Evolutionary conservation across 2,329 filamentous ascomycete species (phyloP), one percentile per base, ranked within the genome.

Genomic region (Aspergillus hortae): DNA sequence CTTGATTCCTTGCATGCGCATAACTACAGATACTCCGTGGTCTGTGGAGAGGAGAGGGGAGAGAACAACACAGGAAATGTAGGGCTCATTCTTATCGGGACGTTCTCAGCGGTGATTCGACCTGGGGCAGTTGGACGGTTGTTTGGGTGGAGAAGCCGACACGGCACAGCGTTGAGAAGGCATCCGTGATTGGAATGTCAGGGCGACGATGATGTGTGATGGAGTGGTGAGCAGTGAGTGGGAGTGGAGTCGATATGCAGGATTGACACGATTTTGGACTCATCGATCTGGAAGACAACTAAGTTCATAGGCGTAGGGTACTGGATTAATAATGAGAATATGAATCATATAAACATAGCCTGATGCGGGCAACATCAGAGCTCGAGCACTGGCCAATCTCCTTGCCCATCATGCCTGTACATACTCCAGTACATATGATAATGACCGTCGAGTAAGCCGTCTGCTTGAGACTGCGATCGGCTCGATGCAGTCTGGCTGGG

Each of bases 171-270:
- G 27, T 30, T 30, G 27, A 30, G 35, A 38, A 11, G 35, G 23
- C 11, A 44, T 41, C 40, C 50, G 30, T 49, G 35, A 38, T 38
- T 38, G 35, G 35, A 38, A 38, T 38, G 35, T 17, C 40, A 12
- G 17, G 23, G 44, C 44, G 35, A 36, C 19, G 21, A 40, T 23
- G 40, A 42, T 42, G 46, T 27, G 45, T 49, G 53, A 46, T 55
- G 32, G 15, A n/a, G 35, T 14, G 49, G 49, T 41, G 50, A 15
- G 42, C 6, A 14, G 21, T 30, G 14, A 19, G 12, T 19, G 10
- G 12, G 12, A 49, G 49, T 56, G 54, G 56, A 58, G 56, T 40
- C 38, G 48, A 44, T 47, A 54, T 55, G 55, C 54, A 59, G 56
- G 48, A 54, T 54, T 48, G 40, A 43, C 52, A 48, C 6, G 40